Evolutionary conservation across 208 protist species (phyloP), one percentile per base, ranked within the genome.

Genomic region (Leishmania braziliensis): DNA sequence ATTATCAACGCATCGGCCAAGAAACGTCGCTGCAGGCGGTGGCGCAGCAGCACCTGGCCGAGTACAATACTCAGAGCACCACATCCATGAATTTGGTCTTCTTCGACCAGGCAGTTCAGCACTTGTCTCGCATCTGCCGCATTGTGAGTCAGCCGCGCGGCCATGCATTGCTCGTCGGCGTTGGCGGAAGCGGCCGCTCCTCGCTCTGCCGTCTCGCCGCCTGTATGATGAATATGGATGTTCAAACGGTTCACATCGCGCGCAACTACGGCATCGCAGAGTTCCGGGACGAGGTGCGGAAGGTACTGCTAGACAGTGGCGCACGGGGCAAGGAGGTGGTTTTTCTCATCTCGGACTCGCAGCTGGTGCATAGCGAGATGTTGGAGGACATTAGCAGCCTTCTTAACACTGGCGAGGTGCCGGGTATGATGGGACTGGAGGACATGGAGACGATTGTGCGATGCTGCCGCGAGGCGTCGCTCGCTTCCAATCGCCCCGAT

Each of bases 361-460:
- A 99, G 89, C 96, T 99, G 75, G 87, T 99, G 12, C 88, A 91
- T 53, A 93, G 93, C 60, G 80, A 96, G 73, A 99, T 99, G 90
- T 92, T 99, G 23, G 99, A 99, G 88, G 98, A 99, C 87, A 90
- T 99, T 74, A 99, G 99, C 90, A 99, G 98, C 86, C 93, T 99
- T 54, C 90, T 99, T 6, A 99, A 99, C 89, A 95, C 93, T 56
- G 98, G 99, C 77, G 99, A 99, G 88, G 96, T 99, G 76, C 98
- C 99, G 50, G 97, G 98, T 68, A 91, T 99, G 63, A 99, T 99
- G 90, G 89, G 91, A 23, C 82, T 90, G 65, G 98, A 99, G 75
- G 98, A 99, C 73, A 92, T 98, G 84, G 97, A 98, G 75, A 90
- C 96, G 83, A 96, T 99, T 83, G 83, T 99, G 58, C 90, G 92